Evolutionary conservation across 73 alveolate genomes (phyloP), one percentile per base, ranked within the genome.

Genomic region (Paramecium tetraurelia): DNA sequence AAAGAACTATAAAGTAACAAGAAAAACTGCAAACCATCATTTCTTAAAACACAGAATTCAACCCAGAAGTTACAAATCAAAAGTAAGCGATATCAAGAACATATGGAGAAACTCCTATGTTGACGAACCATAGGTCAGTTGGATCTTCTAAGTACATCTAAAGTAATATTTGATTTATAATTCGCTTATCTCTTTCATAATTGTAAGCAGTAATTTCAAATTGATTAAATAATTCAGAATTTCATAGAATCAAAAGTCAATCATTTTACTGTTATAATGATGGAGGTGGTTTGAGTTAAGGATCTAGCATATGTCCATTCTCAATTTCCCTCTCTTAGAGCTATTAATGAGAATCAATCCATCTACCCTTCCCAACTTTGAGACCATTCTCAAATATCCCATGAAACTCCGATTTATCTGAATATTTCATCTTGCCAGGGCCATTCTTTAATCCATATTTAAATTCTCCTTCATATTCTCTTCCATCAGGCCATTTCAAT

Each of bases 381-480:
- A 58, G 46, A 2, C 94, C 94, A 43, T 44, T 71, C 18, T 71
- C 58, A 89, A 89, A 89, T 12, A 14, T 22, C 3, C 94, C 94
- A 10, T 27, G 22, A 58, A 72, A 93, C 22, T 50, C 58, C 11
- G 83, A 63, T 43, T 86, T 85, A 75, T 75, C 85, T 12, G 84
- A 20, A 11, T 50, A 92, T 57, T 14, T 72, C 86, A 77, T 70
- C 12, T 85, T 93, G 0, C 99, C 99, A 75, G 90, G 84, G 63
- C 99, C 99, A 93, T 97, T 95, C 86, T 96, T 95, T 86, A 95
- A 94, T 76, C 95, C 99, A 24, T 96, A 72, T 68, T 71, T 68
- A 88, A 92, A 97, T 43, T 94, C 93, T n/a, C 99, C 99, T 77
- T 86, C 95, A 92, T 97, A 97, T 21, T 68, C 59, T 71, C 97